Percentiles rank a stretch among this genome's conserved stretches.
These are phyloP conservation scores for Rutstroemia sp. DNA, from an alignment of 2,329 filamentous ascomycete genomes.

Conservation along the genomic window DNA sequence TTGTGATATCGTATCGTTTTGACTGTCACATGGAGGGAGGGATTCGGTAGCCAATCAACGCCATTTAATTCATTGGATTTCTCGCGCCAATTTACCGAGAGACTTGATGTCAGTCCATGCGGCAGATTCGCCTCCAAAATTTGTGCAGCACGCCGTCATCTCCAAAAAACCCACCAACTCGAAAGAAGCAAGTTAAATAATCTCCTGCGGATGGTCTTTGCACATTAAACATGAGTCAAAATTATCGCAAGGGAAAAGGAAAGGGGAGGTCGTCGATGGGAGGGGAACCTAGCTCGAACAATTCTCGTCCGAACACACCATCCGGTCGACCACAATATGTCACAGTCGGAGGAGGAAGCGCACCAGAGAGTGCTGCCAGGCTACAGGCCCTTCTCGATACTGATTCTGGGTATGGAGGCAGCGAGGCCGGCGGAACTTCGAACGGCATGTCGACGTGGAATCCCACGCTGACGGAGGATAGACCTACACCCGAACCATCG, in stretches of 20 bases:
- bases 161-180: background rate
- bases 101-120: background rate
- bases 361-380: constrained; percentile 72
- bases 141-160: constrained; percentile 2
- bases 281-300: constrained; percentile 15
- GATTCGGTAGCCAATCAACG: constrained; percentile 4
- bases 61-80: background rate
- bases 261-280: constrained; percentile 11
- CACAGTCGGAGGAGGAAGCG: constrained; percentile 77
- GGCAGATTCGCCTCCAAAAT: constrained; percentile 6
- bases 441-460: constrained; percentile 36
- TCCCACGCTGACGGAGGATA: constrained; percentile 40
- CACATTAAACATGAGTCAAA: constrained; percentile 48
- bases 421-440: constrained; percentile 57
- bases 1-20: too few species aligned
- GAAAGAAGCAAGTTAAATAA: background rate
- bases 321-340: constrained; percentile 59
- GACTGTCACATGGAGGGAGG: background rate
- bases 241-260: constrained; percentile 49
- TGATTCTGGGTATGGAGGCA: constrained; percentile 90
- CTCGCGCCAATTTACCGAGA: constrained; percentile 4
- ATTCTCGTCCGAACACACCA: background rate
- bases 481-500: constrained; percentile 36
- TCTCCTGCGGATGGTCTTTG: constrained; percentile 15
- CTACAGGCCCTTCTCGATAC: constrained; percentile 75